Conservation (phyloP, 208 protist genomes). For the Leishmania tarentolae region DNA sequence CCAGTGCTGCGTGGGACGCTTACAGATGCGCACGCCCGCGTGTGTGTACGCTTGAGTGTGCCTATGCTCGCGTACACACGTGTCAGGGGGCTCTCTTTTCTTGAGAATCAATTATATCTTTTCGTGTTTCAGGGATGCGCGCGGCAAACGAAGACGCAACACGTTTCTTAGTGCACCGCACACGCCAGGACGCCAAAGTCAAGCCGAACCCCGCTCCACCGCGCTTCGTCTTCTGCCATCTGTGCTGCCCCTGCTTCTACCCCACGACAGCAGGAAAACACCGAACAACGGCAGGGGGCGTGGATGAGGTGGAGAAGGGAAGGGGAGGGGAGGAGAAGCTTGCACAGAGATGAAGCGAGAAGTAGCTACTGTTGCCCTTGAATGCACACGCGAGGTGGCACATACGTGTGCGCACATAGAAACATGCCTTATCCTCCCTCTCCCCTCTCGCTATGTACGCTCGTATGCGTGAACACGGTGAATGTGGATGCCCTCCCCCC, state of each 20-base stretch:
- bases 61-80: neutral
- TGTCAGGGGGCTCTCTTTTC: neutral
- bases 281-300: neutral
- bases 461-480: neutral
- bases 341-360: neutral
- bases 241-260: neutral
- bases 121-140: neutral
- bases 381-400: neutral
- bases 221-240: neutral
- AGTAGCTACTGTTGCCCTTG: neutral
- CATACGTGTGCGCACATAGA: neutral
- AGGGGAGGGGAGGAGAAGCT: neutral
- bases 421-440: neutral
- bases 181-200: neutral
- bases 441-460: neutral
- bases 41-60: neutral
- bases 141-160: neutral
- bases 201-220: neutral
- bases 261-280: neutral
- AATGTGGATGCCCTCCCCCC: neutral
- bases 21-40: neutral
- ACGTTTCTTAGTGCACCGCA: neutral
- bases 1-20: neutral
- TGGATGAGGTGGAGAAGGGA: neutral
- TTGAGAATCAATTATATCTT: neutral